Conservation (phyloP, 495 filamentous ascomycete species). For the Bathelium albidoporum region DNA sequence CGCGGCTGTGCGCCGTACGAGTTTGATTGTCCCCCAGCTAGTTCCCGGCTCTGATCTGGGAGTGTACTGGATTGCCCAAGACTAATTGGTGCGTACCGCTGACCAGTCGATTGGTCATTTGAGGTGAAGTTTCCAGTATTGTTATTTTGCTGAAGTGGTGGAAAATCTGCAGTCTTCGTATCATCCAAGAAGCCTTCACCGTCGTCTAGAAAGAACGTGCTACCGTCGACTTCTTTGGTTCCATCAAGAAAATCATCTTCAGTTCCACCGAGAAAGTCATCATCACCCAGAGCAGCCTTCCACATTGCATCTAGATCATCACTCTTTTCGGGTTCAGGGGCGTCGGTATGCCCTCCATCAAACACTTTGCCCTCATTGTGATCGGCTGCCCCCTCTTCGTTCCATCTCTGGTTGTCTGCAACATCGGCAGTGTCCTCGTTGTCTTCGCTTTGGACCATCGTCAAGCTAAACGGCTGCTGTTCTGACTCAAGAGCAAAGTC, state of each 20-base stretch:
- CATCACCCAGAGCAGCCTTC: constrained; percentile 69
- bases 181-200: constrained; percentile 66
- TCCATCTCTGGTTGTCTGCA: neutral
- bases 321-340: constrained; percentile 24
- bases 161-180: constrained; percentile 24
- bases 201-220: constrained; percentile 56
- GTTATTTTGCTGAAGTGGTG: neutral
- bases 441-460: neutral
- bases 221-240: constrained; percentile 44
- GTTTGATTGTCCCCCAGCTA: neutral
- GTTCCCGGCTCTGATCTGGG: neutral
- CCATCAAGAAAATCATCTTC: constrained; percentile 60
- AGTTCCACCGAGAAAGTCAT: constrained; percentile 64
- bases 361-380: neutral
- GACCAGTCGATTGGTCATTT: neutral
- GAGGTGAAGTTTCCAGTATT: neutral
- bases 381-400: neutral
- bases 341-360: neutral
- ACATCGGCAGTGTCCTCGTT: neutral
- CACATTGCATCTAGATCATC: constrained; percentile 69
- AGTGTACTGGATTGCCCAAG: neutral
- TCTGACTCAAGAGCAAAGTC: neutral
- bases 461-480: neutral
- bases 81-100: neutral
- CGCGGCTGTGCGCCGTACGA: neutral